Evolutionary conservation across 345 rosid genomes (phyloP), one percentile per base, ranked within the genome.

Genomic region (Viola odorata): DNA sequence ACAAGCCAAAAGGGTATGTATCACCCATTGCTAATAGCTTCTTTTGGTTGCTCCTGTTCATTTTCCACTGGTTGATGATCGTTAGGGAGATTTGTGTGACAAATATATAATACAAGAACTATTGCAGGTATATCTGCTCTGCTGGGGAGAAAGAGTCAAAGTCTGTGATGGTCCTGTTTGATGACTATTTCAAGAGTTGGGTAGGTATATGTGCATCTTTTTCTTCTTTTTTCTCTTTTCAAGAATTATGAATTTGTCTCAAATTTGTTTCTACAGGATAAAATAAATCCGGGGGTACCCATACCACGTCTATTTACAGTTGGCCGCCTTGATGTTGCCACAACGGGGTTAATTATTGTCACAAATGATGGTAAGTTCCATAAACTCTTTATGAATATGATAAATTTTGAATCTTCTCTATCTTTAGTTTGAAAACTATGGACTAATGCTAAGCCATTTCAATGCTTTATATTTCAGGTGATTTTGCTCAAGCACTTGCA

Each of bases 321-420:
- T 67, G 97, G 99, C 45, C 91, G 99, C 70, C 97, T 94, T 50
- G 96, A 94, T 57, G 99, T 94, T 71, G 99, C 97, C 67, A 88
- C 96, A 6, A 78, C 86, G 41, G 99, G 99, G 39, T 82, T 90
- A 54, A 77, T 90, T 54, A 77, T 94, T 53, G 91, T 84, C 63
- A 94, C 99, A 52, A 94, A 88, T 73, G 96, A 90, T 72, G 99
- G 99, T 90, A 67, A 40, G 64, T 37, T 37, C 13, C 9, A 7
- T 38, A 14, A 11, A 32, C 14, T 51, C 42, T 37, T 39, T 54
- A 15, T 54, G 14, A 53, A 54, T 37, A 37, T 54, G 37, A 9
- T 54, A 41, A 1, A 37, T 12, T 55, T 37, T 8, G 59, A 12
- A 55, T 37, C 8, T 39, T 55, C 45, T 55, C 4, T 38, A 8